Base-by-base conservation (phyloP, 441 rosid species). In the Populus tomentosa region DNA sequence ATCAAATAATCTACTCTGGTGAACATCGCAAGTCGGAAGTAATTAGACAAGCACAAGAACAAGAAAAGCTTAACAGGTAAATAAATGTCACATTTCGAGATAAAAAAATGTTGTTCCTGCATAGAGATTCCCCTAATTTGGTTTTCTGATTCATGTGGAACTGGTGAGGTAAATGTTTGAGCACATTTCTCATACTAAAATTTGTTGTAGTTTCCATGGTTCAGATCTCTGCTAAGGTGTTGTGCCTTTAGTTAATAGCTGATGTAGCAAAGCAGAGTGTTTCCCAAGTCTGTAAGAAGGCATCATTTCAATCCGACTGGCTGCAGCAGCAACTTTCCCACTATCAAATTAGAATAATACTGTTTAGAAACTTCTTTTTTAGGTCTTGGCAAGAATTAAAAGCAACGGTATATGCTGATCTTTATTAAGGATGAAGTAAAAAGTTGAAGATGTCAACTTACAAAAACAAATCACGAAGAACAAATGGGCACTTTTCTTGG, bases 381-480 rank as follows among this genome's bases (percentile, higher is more conserved):
- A 28, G 73, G 64, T 74, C 30, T 7, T 65, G 82, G 79, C 71
- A 42, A 62, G 63, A 75, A 75, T 78, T 67, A 35, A 80, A 80
- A 85, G 75, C 30, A 62, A 50, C 1, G 69, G 79, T 11, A 75
- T 75, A 75, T 75, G 79, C 79, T 76, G 42, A 66, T 74, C 70
- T 61, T 74, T 68, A 26, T 3, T 38, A 61, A 11, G 40, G n/a
- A n/a, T n/a, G 69, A 75, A 32, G 72, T 23, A 68, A 71, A 75
- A 5, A 35, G 56, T 40, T 61, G 42, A 36, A 56, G 26, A 14
- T 35, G 38, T 7, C 38, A 35, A 1, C 26, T 26, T 26, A 26
- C 30, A n/a, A 53, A 32, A 6, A 18, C 1, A 0, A 68, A 26
- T 35, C 72, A 63, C 2, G 65, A 74, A 68, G 72, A 33, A 65